Evolutionary conservation across 2,329 filamentous ascomycete species (phyloP), one percentile per base, ranked within the genome.

Genomic region (Cladosporium sp.): DNA sequence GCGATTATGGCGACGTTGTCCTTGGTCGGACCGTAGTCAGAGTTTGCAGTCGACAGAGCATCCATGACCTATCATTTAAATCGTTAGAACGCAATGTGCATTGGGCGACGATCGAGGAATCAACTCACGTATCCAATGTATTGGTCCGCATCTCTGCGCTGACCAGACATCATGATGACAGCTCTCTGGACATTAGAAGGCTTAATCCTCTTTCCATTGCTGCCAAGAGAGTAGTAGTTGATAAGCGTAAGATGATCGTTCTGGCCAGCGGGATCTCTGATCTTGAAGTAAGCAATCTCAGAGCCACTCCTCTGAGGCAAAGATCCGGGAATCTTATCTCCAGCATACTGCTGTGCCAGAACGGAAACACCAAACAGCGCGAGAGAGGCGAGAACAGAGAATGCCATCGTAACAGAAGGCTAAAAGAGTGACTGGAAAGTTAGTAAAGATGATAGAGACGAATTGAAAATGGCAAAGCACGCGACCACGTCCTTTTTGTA

Each of bases 201-300:
- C 16, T 67, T 67, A 48, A 75, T 63, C 5, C 73, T 66, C 11
- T 69, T 56, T 3, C 70, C 69, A 58, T 69, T 65, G 30, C 51
- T 67, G 21, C 71, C 70, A 23, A 67, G 69, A 5, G 70, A 72
- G 49, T 72, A 72, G 66, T 76, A 76, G 66, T 76, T 76, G 68
- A 73, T 72, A 25, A 76, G 61, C 2, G 73, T 76, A 23, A 72
- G 62, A 21, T 54, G 25, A 48, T 70, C 67, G 65, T 71, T 73
- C 13, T 46, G 46, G 26, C 67, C 68, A 28, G 64, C 64, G 1
- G 67, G 62, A 49, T 74, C 73, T 21, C 70, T 70, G 65, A 77
- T 74, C 51, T 72, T 73, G 69, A 74, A 77, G 70, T 72, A 78
- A n/a, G 71, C 67, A 21, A 73, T 65, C 36, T 73, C 71, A 23